Percentiles rank a stretch among this genome's conserved stretches.
phyloP scores from a whole-genome alignment of 2,329 filamentous ascomycete genomes.

The Phaeosphaeria sp. region DNA sequence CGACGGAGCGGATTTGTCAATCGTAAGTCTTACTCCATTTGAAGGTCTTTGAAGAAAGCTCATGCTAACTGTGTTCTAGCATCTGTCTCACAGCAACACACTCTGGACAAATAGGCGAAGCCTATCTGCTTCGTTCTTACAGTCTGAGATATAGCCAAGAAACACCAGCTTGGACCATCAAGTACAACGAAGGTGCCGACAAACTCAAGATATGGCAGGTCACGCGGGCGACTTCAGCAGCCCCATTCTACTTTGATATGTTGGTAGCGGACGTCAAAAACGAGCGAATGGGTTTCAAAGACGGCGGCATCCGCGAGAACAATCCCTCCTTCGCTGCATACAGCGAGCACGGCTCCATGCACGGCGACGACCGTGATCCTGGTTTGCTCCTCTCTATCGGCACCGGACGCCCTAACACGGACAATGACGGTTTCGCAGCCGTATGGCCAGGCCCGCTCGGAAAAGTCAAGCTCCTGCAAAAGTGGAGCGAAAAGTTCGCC shows the following conservation, averaged over 20 bases:
- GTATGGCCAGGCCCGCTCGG: conserved; percentile 56
- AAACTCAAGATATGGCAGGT: conserved; percentile 59
- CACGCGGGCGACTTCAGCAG: conserved; percentile 59
- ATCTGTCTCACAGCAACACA: conserved; percentile 59
- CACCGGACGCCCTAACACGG: conserved; percentile 53
- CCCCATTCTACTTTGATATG: conserved; percentile 60
- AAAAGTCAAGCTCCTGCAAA: conserved; percentile 49
- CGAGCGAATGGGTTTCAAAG: conserved; percentile 53
- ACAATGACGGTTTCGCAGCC: conserved; percentile 55
- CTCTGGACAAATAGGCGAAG: conserved; percentile 54
- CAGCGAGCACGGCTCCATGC: conserved; percentile 55
- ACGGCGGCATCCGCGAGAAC: conserved; percentile 59
- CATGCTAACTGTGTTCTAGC: conserved; percentile 7
- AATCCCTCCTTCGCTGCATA: conserved; percentile 57
- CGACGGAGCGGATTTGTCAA: conserved; percentile 46
- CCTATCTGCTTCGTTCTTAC: conserved; percentile 57
- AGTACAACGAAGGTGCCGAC: conserved; percentile 57
- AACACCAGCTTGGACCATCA: conserved; percentile 53
- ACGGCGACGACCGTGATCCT: conserved; percentile 52
- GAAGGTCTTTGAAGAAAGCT: no score
- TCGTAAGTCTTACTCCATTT: conserved; percentile 31
- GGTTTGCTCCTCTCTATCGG: conserved; percentile 56
- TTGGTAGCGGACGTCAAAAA: conserved; percentile 51
- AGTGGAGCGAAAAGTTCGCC: conserved; percentile 56
- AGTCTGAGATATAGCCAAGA: conserved; percentile 53